Conservation (phyloP, 2,329 filamentous ascomycete genomes). For the Plenodomus tracheiphilus region DNA sequence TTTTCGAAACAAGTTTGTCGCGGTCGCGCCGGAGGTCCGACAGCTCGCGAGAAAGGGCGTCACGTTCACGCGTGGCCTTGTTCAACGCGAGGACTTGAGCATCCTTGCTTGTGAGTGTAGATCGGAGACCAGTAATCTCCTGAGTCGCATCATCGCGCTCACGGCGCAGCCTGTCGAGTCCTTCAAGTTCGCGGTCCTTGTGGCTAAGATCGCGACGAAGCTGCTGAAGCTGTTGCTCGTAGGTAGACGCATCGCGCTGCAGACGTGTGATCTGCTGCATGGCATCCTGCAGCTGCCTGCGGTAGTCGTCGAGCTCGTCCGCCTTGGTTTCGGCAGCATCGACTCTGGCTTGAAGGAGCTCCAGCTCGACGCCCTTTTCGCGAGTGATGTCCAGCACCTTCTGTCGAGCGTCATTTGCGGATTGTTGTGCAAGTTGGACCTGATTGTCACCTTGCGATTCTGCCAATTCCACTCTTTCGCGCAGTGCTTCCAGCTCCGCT, state of each 20-base stretch:
- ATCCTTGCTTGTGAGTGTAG: constrained; percentile 33
- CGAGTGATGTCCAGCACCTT: constrained; percentile 42
- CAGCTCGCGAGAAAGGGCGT: constrained; percentile 32
- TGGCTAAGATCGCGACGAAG: constrained; percentile 31
- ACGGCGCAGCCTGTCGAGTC: constrained; percentile 27
- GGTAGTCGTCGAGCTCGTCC: constrained; percentile 43
- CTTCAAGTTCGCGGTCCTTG: constrained; percentile 37
- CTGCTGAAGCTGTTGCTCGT: constrained; percentile 39
- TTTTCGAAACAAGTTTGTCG: constrained; percentile 28
- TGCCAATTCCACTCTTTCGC: constrained; percentile 45
- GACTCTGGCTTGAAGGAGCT: constrained; percentile 40
- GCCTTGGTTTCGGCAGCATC: constrained; percentile 40
- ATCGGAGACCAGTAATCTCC: constrained; percentile 34
- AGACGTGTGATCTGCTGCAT: constrained; percentile 40
- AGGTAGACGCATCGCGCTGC: constrained; percentile 30
- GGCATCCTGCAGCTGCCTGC: constrained; percentile 38
- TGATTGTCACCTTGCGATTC: constrained; percentile 48
- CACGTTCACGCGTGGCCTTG: constrained; percentile 32
- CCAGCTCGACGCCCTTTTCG: constrained; percentile 45
- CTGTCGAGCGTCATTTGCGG: constrained; percentile 44
- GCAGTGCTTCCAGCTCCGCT: constrained; percentile 47
- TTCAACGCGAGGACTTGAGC: constrained; percentile 38
- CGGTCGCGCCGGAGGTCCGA: constrained; percentile 36
- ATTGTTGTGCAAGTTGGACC: constrained; percentile 46
- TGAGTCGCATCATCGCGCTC: constrained; percentile 41